These are phyloP conservation scores for Chlamydomonas sp. DNA, from an alignment of 139 green algal species.

Conservation along the genomic window DNA sequence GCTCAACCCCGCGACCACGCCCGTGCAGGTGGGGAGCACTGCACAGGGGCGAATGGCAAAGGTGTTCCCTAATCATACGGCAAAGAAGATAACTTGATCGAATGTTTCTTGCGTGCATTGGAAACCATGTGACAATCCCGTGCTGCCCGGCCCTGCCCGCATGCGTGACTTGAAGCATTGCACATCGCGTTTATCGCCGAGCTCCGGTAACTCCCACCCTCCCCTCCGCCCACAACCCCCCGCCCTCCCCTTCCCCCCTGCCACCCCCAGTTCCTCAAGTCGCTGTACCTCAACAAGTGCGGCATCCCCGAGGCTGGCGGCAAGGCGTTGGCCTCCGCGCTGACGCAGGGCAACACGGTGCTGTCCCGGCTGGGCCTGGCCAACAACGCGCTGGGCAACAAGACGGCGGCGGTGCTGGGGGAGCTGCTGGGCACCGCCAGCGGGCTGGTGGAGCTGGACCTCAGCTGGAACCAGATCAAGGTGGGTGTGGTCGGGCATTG, in stretches of 20 bases:
- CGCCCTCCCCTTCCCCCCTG: neutral
- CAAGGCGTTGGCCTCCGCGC: slow-evolving; percentile 12
- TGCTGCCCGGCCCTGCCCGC: no score
- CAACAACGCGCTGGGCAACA: slow-evolving; percentile 66
- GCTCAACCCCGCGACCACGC: slow-evolving; percentile 49
- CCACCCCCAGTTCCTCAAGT: slow-evolving; percentile 55
- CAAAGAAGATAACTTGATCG: no score
- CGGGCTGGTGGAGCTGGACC: slow-evolving; percentile 66
- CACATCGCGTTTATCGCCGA: neutral
- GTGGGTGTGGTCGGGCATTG: slow-evolving; percentile 22
- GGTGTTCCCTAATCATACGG: no score
- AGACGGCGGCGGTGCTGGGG: slow-evolving; percentile 57
- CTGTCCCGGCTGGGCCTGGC: slow-evolving; percentile 52
- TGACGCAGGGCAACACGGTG: slow-evolving; percentile 47
- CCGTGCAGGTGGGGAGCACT: slow-evolving; percentile 2
- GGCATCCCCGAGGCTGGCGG: slow-evolving; percentile 50
- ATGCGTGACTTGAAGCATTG: no score
- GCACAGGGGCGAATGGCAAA: no score
- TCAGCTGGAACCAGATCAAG: slow-evolving; percentile 80
- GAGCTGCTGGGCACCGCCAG: slow-evolving; percentile 59
- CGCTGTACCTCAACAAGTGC: slow-evolving; percentile 60
- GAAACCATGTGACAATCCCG: no score
- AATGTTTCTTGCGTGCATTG: no score
- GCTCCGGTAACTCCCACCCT: neutral
- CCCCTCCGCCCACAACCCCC: no score